Evolutionary conservation across 345 rosid species (phyloP), one percentile per base, ranked within the genome.

Genomic region (Arabidopsis suecica): DNA sequence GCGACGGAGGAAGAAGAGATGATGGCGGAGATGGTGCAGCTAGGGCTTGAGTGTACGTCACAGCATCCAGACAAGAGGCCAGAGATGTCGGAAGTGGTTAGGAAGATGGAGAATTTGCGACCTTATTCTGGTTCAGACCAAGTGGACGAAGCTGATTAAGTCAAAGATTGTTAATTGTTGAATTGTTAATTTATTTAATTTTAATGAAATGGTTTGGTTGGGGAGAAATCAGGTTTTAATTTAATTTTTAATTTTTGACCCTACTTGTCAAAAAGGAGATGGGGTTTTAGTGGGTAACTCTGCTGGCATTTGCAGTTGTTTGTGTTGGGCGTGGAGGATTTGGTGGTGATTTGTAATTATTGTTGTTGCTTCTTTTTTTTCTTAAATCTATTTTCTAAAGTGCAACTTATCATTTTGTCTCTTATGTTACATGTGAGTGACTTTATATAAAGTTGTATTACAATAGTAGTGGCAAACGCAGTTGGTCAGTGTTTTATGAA

Each of bases 51-150:
- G 61, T 89, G 95, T 30, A 80, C 95, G 0, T 83, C 90, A 9
- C 92, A 86, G 53, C 88, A 83, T 75, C 95, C 95, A 0, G 90
- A 89, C 58, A 71, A 61, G 55, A 90, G 95, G 25, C 95, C 95
- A 11, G 68, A 83, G 51, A 89, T 89, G 83, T 51, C 83, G 2
- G 92, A 83, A 57, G 87, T 87, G 47, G 83, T 84, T 9, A 75
- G 73, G 51, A 84, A 33, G 74, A 61, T 76, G 48, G 74, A 76
- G 75, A 70, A 3, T 48, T 44, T 55, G 58, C 50, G 75, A 54
- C 30, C 57, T 8, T 54, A n/a, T 40, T 62, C 50, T 61, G 40
- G 64, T 68, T 53, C 44, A 32, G 75, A 69, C 30, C 73, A 68
- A 34, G 80, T 76, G 36, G 1, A 69, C 42, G 75, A 76, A 69